Evolutionary conservation across 345 rosid species (phyloP).

Genomic region (Citrus hindsii): DNA sequence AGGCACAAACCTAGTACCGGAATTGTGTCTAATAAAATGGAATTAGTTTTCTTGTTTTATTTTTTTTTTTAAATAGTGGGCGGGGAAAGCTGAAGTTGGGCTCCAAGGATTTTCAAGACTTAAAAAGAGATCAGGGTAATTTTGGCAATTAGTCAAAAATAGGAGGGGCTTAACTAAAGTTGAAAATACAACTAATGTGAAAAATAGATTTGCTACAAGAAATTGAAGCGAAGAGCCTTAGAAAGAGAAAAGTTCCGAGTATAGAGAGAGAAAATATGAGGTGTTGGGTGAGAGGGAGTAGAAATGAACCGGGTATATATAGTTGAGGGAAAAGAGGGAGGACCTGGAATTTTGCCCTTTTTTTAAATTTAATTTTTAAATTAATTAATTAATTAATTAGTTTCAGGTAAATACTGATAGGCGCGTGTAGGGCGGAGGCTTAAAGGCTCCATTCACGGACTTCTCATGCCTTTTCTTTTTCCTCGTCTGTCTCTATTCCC

Average conservation of each 20-base stretch:
- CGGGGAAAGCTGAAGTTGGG: background rate
- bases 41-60: background rate
- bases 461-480: slow-evolving; percentile 14
- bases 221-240: background rate
- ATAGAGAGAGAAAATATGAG: slow-evolving; percentile 33
- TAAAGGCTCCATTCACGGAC: slow-evolving; percentile 20
- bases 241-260: background rate
- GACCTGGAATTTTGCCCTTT: slow-evolving; percentile 1
- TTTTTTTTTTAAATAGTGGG: background rate
- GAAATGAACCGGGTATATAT: slow-evolving; percentile 34
- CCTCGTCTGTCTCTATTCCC: background rate
- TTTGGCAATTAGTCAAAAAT: background rate
- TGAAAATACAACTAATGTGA: background rate
- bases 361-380: background rate
- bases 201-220: background rate
- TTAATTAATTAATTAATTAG: background rate
- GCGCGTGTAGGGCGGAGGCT: slow-evolving; percentile 37
- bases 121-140: background rate
- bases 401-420: slow-evolving; percentile 20
- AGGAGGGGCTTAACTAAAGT: slow-evolving; percentile 12
- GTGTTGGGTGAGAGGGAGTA: slow-evolving; percentile 15
- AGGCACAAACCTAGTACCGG: background rate
- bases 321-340: slow-evolving; percentile 13
- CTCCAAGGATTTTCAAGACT: background rate
- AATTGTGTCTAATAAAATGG: background rate